Conservation (phyloP, 441 rosid species). For the Populus hybrid region DNA sequence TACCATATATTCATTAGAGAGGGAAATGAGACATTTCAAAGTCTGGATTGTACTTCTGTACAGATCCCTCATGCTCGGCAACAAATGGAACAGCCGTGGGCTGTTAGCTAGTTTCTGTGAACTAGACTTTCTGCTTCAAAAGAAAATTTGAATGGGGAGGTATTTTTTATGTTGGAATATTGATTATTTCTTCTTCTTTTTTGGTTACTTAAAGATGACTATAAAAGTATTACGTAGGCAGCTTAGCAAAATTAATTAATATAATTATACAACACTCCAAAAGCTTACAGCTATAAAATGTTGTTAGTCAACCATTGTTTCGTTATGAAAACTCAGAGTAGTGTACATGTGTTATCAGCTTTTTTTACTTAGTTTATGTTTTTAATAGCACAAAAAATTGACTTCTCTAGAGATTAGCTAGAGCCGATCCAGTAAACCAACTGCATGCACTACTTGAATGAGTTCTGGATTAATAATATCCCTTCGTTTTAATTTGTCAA, state of each 20-base stretch:
- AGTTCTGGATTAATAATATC: background rate
- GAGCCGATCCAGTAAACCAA: background rate
- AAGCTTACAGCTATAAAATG: background rate
- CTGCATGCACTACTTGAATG: background rate
- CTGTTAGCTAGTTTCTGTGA: background rate
- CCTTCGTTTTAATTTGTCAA: background rate
- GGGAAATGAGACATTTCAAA: background rate
- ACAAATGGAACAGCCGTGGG: background rate
- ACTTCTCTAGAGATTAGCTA: background rate
- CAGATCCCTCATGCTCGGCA: background rate
- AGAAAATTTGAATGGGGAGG: background rate
- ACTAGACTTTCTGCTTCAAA: background rate
- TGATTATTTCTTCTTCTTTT: background rate
- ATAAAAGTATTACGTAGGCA: background rate
- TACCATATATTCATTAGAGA: background rate
- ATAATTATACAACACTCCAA: background rate
- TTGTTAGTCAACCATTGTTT: background rate
- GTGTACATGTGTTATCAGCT: background rate
- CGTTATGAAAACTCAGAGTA: background rate
- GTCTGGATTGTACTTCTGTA: background rate
- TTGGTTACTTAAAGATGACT: background rate
- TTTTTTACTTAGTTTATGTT: background rate
- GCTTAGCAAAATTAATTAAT: slow-evolving; percentile 6
- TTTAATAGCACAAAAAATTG: background rate
- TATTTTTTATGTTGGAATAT: too few species aligned